A percentile compares a stretch with the other conserved stretches of the same genome.
Conservation (phyloP, 108 stramenopile genomes). For the Pseudonitzschia multiseries region DNA sequence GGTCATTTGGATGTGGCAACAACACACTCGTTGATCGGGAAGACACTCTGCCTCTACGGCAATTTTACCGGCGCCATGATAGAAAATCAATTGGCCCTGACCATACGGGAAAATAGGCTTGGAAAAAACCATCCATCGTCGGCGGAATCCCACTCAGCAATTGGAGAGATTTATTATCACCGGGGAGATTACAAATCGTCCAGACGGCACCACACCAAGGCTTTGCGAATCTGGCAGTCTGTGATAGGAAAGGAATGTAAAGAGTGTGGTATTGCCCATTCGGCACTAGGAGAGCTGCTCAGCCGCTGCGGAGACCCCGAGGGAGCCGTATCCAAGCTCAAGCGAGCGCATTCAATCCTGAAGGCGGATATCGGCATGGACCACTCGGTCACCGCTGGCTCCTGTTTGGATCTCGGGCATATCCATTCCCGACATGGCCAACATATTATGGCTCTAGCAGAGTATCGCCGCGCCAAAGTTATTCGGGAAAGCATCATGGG, state of each 20-base stretch:
- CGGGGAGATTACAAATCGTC: conserved; percentile 38
- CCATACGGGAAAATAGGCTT: conserved; percentile 33
- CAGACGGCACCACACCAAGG: conserved; percentile 29
- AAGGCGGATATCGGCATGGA: conserved; percentile 31
- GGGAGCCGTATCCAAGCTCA: conserved; percentile 28
- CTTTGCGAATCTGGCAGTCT: conserved; percentile 35
- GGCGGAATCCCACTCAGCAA: conserved; percentile 36
- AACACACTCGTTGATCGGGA: conserved; percentile 32
- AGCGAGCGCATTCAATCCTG: conserved; percentile 33
- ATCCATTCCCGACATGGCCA: conserved; percentile 28
- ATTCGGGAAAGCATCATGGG: conserved; percentile 37
- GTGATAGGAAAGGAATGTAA: conserved; percentile 35
- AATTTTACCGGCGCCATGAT: conserved; percentile 36
- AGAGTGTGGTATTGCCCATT: conserved; percentile 29
- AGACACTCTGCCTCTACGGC: conserved; percentile 22
- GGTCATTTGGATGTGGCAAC: conserved; percentile 37
- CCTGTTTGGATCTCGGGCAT: conserved; percentile 32
- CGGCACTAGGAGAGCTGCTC: conserved; percentile 33
- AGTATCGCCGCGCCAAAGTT: conserved; percentile 32
- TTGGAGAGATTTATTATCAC: conserved; percentile 34
- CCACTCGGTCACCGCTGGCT: conserved; percentile 29
- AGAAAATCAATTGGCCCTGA: conserved; percentile 32
- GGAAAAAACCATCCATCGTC: conserved; percentile 33
- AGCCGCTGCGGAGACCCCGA: conserved; percentile 26
- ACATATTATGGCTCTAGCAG: conserved; percentile 24